These are phyloP conservation scores for Mortierella sp. DNA, from an alignment of 371 early-diverging fungal species.

Conservation along the genomic window DNA sequence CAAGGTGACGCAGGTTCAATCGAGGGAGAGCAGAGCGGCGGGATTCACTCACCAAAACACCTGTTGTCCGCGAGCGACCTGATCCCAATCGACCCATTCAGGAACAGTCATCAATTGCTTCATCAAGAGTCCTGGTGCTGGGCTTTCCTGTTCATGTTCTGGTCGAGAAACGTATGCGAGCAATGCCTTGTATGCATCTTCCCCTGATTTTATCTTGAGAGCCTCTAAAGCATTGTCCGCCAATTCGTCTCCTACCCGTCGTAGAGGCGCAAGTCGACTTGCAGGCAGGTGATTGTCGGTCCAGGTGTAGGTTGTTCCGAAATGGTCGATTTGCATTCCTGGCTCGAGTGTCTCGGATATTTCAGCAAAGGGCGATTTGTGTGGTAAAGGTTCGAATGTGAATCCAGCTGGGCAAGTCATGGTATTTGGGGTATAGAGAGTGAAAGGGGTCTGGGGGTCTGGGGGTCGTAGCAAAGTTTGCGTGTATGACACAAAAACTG, in stretches of 20 bases:
- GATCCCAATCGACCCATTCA: slow-evolving; percentile 41
- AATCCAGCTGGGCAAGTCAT: not conserved
- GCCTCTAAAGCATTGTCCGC: slow-evolving; percentile 20
- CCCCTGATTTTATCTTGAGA: slow-evolving; percentile 10
- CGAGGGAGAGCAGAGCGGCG: too few species aligned
- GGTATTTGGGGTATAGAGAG: not conserved
- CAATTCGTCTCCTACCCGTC: slow-evolving; percentile 21
- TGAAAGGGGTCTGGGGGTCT: too few species aligned
- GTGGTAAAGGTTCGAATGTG: not conserved
- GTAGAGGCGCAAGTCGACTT: slow-evolving; percentile 25
- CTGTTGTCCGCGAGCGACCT: slow-evolving; percentile 17
- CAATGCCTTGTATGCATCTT: slow-evolving; percentile 16
- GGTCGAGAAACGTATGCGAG: slow-evolving; percentile 19
- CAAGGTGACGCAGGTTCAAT: too few species aligned
- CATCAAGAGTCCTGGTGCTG: slow-evolving; percentile 23
- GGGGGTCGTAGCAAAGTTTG: too few species aligned
- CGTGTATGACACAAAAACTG: too few species aligned
- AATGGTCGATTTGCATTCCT: too few species aligned
- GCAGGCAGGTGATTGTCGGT: slow-evolving; percentile 29
- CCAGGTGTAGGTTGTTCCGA: too few species aligned
- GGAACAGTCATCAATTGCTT: slow-evolving; percentile 26
- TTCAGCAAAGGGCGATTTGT: too few species aligned
- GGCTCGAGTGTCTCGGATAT: too few species aligned
- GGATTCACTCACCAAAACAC: slow-evolving; percentile 20
- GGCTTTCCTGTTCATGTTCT: slow-evolving; percentile 15